Evolutionary conservation across 2,329 filamentous ascomycete species (phyloP), one percentile per base, ranked within the genome.

Genomic region (Monosporascus sp.): DNA sequence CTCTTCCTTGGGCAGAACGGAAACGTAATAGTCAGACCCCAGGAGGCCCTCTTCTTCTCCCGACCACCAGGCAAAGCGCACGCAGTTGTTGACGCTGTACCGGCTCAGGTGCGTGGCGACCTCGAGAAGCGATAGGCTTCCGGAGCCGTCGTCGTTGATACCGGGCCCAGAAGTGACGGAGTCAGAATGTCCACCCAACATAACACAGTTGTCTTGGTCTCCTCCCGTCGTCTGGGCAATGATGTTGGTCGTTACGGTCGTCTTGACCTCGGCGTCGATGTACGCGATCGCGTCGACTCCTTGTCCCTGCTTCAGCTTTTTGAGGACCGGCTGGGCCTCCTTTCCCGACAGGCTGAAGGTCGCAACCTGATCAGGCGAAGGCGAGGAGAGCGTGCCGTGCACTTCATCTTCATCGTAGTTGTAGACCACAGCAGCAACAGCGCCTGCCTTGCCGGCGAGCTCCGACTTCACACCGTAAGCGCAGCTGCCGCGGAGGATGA

Each of bases 131-230:
- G 81, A 78, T 51, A 84, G 63, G 37, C 79, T 83, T 52, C 88
- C 88, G 3, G 84, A 86, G 47, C 88, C 88, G 63, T 91, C 86
- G 61, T 91, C 88, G 68, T 91, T 91, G 76, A 91, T 90, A 20
- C 88, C 88, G 1, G 84, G 83, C 1, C 85, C 84, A 50, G 80
- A 84, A 0, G 73, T 65, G 17, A 87, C 84, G 56, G 79, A 81
- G 65, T 87, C 84, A 37, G 78, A 83, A 71, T 87, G 84, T 2
- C 77, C 84, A 18, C 84, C 84, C 0, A 86, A 74, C 79, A 85
- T 82, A 46, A 87, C 81, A 60, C 81, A 84, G 70, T 87, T 85
- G 37, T 85, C 73, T 2, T 72, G 72, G 64, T 87, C 84, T 8
- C 85, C 67, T 14, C 69, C 74, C 0, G 68, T 71, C 0, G 84